A percentile compares a stretch with the other conserved stretches of the same genome.
Conservation (phyloP, 2,329 filamentous ascomycete genomes). For the Pestalotiopsis fici region DNA sequence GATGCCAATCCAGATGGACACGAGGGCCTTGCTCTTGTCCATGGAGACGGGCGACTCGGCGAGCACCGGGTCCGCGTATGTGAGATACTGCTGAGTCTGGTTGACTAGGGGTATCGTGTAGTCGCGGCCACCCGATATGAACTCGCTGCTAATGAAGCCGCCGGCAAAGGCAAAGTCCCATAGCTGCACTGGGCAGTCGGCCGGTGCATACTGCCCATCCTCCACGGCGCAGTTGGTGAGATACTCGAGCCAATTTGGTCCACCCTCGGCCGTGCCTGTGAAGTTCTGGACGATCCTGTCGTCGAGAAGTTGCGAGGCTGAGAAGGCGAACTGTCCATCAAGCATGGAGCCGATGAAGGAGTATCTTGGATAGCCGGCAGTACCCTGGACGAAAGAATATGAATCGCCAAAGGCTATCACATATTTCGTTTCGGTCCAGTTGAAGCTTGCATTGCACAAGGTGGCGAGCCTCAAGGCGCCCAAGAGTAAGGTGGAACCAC, state of each 20-base stretch:
- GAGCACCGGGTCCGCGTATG: constrained; percentile 42
- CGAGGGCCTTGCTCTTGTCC: constrained; percentile 30
- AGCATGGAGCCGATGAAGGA: constrained; percentile 50
- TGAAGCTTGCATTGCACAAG: background rate
- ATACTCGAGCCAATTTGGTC: constrained; percentile 55
- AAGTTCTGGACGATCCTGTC: constrained; percentile 47
- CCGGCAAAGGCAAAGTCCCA: constrained; percentile 59
- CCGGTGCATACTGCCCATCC: constrained; percentile 40
- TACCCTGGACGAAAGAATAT: constrained; percentile 51
- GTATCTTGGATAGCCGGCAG: constrained; percentile 44
- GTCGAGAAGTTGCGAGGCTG: constrained; percentile 37
- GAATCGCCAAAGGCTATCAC: constrained; percentile 44
- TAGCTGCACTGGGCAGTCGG: constrained; percentile 44
- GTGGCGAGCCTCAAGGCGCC: background rate
- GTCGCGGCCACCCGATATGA: constrained; percentile 49
- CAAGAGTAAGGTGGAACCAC: background rate
- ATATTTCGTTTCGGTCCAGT: background rate
- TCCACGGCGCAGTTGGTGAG: constrained; percentile 49
- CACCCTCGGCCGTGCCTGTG: constrained; percentile 48
- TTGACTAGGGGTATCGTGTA: constrained; percentile 48
- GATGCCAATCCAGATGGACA: constrained; percentile 56
- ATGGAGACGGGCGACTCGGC: constrained; percentile 18
- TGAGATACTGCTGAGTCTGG: constrained; percentile 47
- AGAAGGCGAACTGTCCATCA: constrained; percentile 36
- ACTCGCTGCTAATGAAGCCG: constrained; percentile 43